Conservation (phyloP, 2,329 filamentous ascomycete genomes). For the Clonostachys solani region DNA sequence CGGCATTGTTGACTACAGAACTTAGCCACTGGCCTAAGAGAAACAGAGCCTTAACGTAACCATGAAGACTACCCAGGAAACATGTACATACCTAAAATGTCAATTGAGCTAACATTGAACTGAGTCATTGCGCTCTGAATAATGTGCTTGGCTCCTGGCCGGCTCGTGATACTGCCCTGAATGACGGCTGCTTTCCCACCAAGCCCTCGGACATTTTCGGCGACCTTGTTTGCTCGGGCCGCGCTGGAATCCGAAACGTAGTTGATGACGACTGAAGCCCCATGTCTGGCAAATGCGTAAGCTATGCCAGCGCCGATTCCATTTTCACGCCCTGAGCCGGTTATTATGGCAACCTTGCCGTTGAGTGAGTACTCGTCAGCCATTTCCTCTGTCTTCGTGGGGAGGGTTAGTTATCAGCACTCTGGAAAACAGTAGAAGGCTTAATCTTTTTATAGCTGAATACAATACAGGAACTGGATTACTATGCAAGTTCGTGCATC, state of each 20-base stretch:
- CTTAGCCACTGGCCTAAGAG: no score
- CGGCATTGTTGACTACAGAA: slow-evolving; percentile 32
- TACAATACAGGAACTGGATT: no score
- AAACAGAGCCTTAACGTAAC: no score
- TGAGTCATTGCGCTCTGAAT: slow-evolving; percentile 24
- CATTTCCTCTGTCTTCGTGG: no score
- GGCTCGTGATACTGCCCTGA: slow-evolving; percentile 22
- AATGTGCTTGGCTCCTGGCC: slow-evolving; percentile 21
- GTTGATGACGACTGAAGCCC: slow-evolving; percentile 32
- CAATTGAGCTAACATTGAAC: slow-evolving; percentile 26
- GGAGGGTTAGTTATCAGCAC: no score
- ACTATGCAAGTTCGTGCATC: no score
- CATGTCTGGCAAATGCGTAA: slow-evolving; percentile 29
- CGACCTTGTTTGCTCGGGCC: slow-evolving; percentile 20
- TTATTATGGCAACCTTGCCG: slow-evolving; percentile 37
- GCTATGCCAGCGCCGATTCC: slow-evolving; percentile 39
- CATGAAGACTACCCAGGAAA: no score
- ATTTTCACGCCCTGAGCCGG: slow-evolving; percentile 36
- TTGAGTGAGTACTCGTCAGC: slow-evolving; percentile 11
- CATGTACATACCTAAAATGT: slow-evolving; percentile 28
- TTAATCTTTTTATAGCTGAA: no score
- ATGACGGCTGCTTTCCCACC: slow-evolving; percentile 24
- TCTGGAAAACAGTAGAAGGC: no score
- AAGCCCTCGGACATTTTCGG: slow-evolving; percentile 3
- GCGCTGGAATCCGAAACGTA: slow-evolving; percentile 27